A percentile compares a stretch with the other conserved stretches of the same genome.
Evolutionary conservation across 257 asterid species (phyloP).

Genomic region (Fraxinus anomala): DNA sequence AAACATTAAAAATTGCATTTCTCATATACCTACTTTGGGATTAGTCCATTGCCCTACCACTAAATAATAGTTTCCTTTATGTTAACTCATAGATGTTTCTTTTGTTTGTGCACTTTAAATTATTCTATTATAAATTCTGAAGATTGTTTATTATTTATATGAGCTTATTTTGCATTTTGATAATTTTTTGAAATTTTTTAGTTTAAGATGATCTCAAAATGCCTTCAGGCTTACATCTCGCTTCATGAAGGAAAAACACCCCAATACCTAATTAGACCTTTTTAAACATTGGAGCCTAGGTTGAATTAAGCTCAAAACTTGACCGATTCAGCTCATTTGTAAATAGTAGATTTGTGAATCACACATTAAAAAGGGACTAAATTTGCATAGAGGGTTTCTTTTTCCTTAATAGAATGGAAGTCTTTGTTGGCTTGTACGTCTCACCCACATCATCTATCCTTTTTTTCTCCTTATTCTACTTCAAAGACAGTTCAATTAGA

Average conservation of each 20-base stretch:
- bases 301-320: neutral
- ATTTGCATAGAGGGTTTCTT: neutral
- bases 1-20: neutral
- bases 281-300: neutral
- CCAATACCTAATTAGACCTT: neutral
- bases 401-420: neutral
- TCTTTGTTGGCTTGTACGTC: neutral
- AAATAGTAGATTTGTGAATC: neutral
- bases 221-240: neutral
- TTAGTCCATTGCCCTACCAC: no score
- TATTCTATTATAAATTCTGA: neutral
- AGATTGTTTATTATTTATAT: no score
- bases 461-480: constrained; percentile 3
- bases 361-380: neutral
- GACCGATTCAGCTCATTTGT: neutral
- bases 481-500: constrained; percentile 22
- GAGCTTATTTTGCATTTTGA: neutral
- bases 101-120: neutral
- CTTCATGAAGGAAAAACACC: neutral
- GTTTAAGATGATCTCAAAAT: no score
- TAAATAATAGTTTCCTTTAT: neutral
- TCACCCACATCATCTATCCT: neutral
- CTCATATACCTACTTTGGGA: neutral
- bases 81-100: no score
- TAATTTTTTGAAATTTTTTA: no score